Evolutionary conservation across 495 filamentous ascomycete species (phyloP).

Genomic region (Lasiosphaeria hispida): DNA sequence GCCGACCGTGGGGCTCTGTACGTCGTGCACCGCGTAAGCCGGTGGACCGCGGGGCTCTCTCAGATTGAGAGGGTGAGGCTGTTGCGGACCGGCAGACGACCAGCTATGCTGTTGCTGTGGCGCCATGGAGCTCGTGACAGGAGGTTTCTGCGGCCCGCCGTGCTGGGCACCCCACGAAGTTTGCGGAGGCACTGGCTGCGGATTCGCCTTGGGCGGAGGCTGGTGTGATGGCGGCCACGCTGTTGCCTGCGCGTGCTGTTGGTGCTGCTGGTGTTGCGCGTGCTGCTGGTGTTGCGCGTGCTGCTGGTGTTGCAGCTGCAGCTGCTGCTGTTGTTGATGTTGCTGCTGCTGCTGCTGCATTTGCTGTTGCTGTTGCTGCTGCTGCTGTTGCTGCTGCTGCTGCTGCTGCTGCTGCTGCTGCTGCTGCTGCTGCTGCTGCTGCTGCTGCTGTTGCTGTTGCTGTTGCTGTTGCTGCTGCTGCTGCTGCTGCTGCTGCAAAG

Average conservation of each 20-base stretch:
- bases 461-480: conserved; percentile 23
- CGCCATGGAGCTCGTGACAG: conserved; percentile 36
- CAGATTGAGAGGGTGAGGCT: conserved; percentile 34
- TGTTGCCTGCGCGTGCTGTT: conserved; percentile 22
- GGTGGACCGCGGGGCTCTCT: conserved; percentile 39
- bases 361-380: conserved; percentile 20
- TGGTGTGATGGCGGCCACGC: conserved; percentile 38
- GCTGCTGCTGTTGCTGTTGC: conserved; percentile 14
- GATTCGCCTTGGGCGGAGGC: conserved; percentile 37
- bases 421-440: conserved; percentile 20
- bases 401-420: conserved; percentile 15
- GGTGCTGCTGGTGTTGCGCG: conserved; percentile 11
- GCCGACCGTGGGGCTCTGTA: conserved; percentile 24
- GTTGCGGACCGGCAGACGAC: conserved; percentile 33
- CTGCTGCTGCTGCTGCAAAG: conserved; percentile 23
- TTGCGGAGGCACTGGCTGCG: conserved; percentile 34
- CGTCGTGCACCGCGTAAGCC: conserved; percentile 27
- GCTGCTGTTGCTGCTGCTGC: conserved; percentile 20
- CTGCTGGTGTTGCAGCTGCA: conserved; percentile 11
- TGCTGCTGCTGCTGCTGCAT: conserved; percentile 34
- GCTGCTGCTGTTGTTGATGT: conserved; percentile 24
- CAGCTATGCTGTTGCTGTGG: conserved; percentile 41
- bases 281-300: conserved; percentile 21
- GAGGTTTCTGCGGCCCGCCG: conserved; percentile 38
- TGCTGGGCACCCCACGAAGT: conserved; percentile 47